A percentile compares a stretch with the other conserved stretches of the same genome.
phyloP scores from a whole-genome alignment of 2,329 filamentous ascomycete species.

The Fusarium sterilihyphosum region DNA sequence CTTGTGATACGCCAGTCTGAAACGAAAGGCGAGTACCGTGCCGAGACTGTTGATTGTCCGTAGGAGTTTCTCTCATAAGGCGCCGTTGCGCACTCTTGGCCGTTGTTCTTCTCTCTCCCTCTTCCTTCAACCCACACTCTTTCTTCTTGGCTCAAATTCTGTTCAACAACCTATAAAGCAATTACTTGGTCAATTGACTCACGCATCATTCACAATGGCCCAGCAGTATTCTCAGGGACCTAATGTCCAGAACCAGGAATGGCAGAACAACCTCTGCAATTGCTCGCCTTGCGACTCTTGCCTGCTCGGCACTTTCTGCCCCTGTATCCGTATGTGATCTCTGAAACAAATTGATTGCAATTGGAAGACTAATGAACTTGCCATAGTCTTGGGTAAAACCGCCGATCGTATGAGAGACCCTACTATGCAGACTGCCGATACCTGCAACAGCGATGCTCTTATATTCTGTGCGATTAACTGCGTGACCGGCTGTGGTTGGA shows the following conservation, averaged over 20 bases:
- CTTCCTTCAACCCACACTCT: background rate
- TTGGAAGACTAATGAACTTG: slow-evolving; percentile 19
- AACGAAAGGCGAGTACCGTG: slow-evolving; percentile 19
- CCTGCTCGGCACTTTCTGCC: slow-evolving; percentile 52
- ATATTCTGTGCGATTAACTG: slow-evolving; percentile 52
- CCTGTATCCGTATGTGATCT: slow-evolving; percentile 55
- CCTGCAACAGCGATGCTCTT: slow-evolving; percentile 55
- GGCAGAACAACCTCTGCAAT: slow-evolving; percentile 52
- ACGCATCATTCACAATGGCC: slow-evolving; percentile 34
- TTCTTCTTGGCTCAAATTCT: background rate
- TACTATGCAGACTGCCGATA: slow-evolving; percentile 51
- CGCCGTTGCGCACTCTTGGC: background rate
- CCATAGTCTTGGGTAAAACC: slow-evolving; percentile 56
- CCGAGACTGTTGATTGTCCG: slow-evolving; percentile 12
- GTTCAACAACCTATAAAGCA: background rate
- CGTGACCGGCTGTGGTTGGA: slow-evolving; percentile 55
- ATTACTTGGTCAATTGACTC: background rate
- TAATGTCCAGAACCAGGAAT: slow-evolving; percentile 47
- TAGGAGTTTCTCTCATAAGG: slow-evolving; percentile 17
- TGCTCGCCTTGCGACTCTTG: slow-evolving; percentile 55
- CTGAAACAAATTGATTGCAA: background rate
- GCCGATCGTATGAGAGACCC: slow-evolving; percentile 57
- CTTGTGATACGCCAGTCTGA: slow-evolving; percentile 13
- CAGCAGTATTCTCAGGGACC: slow-evolving; percentile 40
- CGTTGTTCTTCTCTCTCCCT: background rate